Evolutionary conservation across 192 early-diverging fungal species (phyloP), one percentile per base, ranked within the genome.

Genomic region (Backusella australiensis): DNA sequence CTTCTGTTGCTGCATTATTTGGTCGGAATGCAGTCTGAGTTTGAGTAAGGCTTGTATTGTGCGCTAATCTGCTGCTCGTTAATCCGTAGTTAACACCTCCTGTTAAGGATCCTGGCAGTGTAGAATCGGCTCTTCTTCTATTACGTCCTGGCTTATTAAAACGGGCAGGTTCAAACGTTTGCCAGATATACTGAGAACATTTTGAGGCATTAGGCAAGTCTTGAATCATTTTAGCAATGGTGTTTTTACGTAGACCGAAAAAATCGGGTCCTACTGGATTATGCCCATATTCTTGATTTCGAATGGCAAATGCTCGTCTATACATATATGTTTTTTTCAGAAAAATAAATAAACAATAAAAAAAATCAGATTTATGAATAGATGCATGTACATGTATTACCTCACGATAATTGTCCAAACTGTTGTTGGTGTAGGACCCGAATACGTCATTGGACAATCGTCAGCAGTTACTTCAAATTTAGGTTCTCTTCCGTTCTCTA

Each of bases 261-360:
- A 93, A 96, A 75, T 98, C 96, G 1, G 96, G 95, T 7, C 96
- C 96, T 1, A 91, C 93, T 2, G 93, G 91, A 46, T 91, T 93
- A 79, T 93, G 93, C 1, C 89, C 89, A 72, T 94, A 90, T 49
- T 96, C 92, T 39, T 91, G 91, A 69, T 93, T 88, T 36, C 95
- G 86, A 52, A 98, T 88, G 7, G 87, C 86, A 84, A 96, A 93
- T 12, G 93, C 95, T 29, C 78, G 78, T 82, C 78, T 79, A 73
- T 29, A 63, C 23, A 59, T 23, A 59, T 26, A 59, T 59, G n/a
- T 59, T 59, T 59, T 59, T 23, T 59, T 26, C 29, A 23, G 9
- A 63, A 63, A 29, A 29, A 59, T 12, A 63, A 63, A 63, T 4
- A 63, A 63, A 63, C 26, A 63, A 63, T 63, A 29, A 63, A 63